A percentile compares a stretch with the other conserved stretches of the same genome.
Conservation (phyloP, 129 eudicot species). For the Escallonia rubra region DNA sequence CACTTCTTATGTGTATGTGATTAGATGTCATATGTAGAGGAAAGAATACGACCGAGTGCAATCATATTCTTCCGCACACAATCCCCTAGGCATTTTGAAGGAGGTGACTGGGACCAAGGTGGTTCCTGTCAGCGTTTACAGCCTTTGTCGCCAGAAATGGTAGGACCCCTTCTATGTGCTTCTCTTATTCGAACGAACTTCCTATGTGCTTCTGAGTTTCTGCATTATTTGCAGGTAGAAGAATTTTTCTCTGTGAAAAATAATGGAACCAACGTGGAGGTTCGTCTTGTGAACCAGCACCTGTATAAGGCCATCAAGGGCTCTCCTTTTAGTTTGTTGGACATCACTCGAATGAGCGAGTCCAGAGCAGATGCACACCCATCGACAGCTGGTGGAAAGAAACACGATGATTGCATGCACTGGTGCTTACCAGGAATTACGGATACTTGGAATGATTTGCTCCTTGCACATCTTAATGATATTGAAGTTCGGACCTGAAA, state of each 20-base stretch:
- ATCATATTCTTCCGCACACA: slow-evolving; percentile 74
- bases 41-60: slow-evolving; percentile 47
- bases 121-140: slow-evolving; percentile 80
- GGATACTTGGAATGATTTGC: slow-evolving; percentile 6
- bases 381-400: slow-evolving; percentile 87
- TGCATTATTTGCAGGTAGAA: slow-evolving; percentile 48
- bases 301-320: slow-evolving; percentile 57
- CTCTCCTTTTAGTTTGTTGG: slow-evolving; percentile 52
- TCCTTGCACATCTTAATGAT: slow-evolving; percentile 44
- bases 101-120: slow-evolving; percentile 45
- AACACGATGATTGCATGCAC: slow-evolving; percentile 99
- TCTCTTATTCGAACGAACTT: background rate
- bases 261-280: slow-evolving; percentile 87
- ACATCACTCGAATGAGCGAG: slow-evolving; percentile 83
- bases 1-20: background rate
- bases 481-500: slow-evolving; percentile 23
- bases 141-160: slow-evolving; percentile 63
- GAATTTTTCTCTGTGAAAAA: slow-evolving; percentile 53
- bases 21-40: slow-evolving; percentile 66
- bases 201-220: background rate
- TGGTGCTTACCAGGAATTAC: slow-evolving; percentile 15
- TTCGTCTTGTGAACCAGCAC: slow-evolving; percentile 79
- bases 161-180: slow-evolving; percentile 7
- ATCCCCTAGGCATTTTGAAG: slow-evolving; percentile 97
- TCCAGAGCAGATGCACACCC: slow-evolving; percentile 97